Conservation (phyloP, 169 alveolate species). For the Plasmodium blacklocki region DNA sequence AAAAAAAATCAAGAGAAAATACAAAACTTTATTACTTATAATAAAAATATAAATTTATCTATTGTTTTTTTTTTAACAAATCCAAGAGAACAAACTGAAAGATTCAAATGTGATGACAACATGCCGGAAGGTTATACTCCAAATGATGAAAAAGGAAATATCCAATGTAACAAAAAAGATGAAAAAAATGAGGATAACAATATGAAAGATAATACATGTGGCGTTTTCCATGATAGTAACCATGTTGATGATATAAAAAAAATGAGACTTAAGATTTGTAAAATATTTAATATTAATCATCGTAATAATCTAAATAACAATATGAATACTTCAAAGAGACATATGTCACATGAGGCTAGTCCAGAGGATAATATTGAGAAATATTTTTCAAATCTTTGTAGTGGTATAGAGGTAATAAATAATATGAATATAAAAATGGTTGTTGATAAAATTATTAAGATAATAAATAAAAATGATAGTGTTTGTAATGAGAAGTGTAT, state of each 20-base stretch:
- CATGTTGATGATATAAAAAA: slow-evolving; percentile 1
- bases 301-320: slow-evolving; percentile 1
- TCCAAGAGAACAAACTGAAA: not conserved
- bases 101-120: not conserved
- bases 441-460: slow-evolving; percentile 35
- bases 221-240: not conserved
- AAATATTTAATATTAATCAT: slow-evolving; percentile 52
- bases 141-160: not conserved
- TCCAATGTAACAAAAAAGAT: not conserved
- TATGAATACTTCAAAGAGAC: not conserved
- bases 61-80: slow-evolving; percentile 42
- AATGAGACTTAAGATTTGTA: slow-evolving; percentile 52
- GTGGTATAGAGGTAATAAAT: slow-evolving; percentile 61
- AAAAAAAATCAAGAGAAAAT: slow-evolving; percentile 51
- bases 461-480: slow-evolving; percentile 50
- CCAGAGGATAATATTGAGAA: slow-evolving; percentile 27
- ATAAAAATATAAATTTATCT: slow-evolving; percentile 47
- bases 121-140: not conserved
- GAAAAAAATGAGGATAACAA: not conserved
- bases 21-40: slow-evolving; percentile 39
- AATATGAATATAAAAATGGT: slow-evolving; percentile 68
- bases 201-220: not conserved
- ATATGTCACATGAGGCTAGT: not conserved
- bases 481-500: slow-evolving; percentile 52
- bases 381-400: slow-evolving; percentile 54